Conservation (phyloP, 352 stramenopile species). For the Aphanomyces euteiches region DNA sequence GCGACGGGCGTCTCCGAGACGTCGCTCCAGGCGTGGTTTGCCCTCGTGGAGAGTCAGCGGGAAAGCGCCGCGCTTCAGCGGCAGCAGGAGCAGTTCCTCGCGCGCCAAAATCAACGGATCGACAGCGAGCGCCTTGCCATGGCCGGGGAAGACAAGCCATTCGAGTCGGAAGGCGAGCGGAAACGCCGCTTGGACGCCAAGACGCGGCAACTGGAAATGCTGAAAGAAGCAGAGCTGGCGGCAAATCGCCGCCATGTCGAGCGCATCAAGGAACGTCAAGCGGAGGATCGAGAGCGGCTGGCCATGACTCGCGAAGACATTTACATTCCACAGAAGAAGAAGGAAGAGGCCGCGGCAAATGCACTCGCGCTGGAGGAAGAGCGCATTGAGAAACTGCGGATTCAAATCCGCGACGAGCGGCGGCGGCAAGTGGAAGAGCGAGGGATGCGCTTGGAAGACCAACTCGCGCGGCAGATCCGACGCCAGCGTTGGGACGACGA, state of each 20-base stretch:
- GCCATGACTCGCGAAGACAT: slow-evolving; percentile 8
- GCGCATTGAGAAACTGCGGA: slow-evolving; percentile 3
- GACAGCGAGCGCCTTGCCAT: background rate
- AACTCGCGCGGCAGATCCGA: background rate
- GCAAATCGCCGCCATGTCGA: background rate
- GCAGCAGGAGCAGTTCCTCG: background rate
- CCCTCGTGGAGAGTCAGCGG: background rate
- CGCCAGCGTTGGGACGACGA: slow-evolving; percentile 3
- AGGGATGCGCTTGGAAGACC: slow-evolving; percentile 10
- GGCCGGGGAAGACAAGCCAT: slow-evolving; percentile 21
- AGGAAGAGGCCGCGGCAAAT: background rate
- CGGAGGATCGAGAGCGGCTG: background rate
- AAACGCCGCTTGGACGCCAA: background rate
- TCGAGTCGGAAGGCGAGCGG: slow-evolving; percentile 17
- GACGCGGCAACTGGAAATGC: background rate
- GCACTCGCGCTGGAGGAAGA: background rate
- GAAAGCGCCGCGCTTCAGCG: too few species aligned
- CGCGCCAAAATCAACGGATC: background rate
- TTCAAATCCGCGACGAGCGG: background rate
- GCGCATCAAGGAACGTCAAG: background rate
- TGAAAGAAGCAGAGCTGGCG: background rate
- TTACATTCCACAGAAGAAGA: background rate
- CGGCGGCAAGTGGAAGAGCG: slow-evolving; percentile 4
- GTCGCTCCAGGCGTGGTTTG: background rate
- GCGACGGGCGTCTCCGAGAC: background rate